Percentiles rank a stretch among this genome's conserved stretches.
phyloP scores from a whole-genome alignment of 139 green algal genomes.

The Micromonas commoda region DNA sequence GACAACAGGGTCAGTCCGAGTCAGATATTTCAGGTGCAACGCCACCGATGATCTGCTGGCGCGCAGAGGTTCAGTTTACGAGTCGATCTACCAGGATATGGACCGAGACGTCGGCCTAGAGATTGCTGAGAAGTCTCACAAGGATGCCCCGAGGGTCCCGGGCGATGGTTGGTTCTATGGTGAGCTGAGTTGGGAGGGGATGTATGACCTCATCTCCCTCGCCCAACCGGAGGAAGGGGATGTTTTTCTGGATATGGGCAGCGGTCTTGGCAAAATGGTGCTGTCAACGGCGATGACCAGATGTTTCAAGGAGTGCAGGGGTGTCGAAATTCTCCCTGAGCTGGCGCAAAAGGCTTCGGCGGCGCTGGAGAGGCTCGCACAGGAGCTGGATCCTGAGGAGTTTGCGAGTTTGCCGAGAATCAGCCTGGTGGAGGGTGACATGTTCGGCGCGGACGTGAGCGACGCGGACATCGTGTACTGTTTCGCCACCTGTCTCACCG shows the following conservation, averaged over 20 bases:
- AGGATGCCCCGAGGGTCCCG: background rate
- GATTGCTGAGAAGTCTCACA: background rate
- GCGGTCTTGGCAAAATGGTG: background rate
- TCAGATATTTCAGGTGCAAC: too few relatives aligned
- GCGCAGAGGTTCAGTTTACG: background rate
- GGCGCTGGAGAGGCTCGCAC: background rate
- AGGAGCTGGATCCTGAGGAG: background rate
- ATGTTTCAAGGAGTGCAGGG: background rate
- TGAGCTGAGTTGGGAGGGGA: background rate
- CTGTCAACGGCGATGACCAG: background rate
- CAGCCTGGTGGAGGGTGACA: background rate
- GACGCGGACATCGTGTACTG: slow-evolving; percentile 1
- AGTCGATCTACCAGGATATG: background rate
- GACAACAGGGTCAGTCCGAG: too few relatives aligned
- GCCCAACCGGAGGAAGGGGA: background rate
- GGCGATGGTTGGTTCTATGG: slow-evolving; percentile 9
- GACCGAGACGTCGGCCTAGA: background rate
- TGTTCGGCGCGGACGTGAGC: background rate
- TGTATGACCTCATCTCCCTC: background rate
- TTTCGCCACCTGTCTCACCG: background rate
- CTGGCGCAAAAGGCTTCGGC: background rate
- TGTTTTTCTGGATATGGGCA: background rate
- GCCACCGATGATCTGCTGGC: too few relatives aligned
- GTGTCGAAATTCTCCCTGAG: background rate
- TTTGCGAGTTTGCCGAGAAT: background rate